phyloP scores from a whole-genome alignment of 169 alveolate genomes.

The Eimeria maxima region DNA sequence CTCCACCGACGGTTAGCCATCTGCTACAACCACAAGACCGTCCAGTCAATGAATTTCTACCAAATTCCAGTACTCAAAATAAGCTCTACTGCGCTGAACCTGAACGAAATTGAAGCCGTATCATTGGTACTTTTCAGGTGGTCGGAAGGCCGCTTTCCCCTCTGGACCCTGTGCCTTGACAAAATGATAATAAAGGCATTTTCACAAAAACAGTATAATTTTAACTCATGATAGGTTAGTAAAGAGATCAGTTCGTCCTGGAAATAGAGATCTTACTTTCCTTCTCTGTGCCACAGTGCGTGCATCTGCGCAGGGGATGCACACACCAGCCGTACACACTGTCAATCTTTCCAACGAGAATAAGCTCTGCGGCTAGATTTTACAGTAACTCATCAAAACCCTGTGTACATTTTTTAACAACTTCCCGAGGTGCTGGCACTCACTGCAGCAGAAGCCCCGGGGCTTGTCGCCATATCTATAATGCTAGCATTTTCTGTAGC shows the following conservation, averaged over 20 bases:
- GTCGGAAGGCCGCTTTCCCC: not conserved
- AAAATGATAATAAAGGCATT: not conserved
- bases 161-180: not conserved
- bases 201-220: not conserved
- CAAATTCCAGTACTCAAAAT: not conserved
- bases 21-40: no score
- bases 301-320: not conserved
- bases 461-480: not conserved
- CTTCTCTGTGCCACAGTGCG: not conserved
- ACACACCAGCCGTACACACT: not conserved
- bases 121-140: not conserved
- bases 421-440: not conserved
- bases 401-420: not conserved
- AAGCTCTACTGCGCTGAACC: not conserved
- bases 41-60: not conserved
- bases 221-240: not conserved
- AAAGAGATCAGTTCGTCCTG: no score
- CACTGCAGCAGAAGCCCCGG: not conserved
- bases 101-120: not conserved
- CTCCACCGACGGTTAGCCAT: constrained; percentile 10
- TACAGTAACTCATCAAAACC: not conserved
- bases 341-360: not conserved
- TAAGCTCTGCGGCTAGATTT: not conserved
- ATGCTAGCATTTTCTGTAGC: not conserved
- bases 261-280: not conserved